phyloP scores from a whole-genome alignment of 2,329 filamentous ascomycete genomes.

The Pseudocercospora crystallina region DNA sequence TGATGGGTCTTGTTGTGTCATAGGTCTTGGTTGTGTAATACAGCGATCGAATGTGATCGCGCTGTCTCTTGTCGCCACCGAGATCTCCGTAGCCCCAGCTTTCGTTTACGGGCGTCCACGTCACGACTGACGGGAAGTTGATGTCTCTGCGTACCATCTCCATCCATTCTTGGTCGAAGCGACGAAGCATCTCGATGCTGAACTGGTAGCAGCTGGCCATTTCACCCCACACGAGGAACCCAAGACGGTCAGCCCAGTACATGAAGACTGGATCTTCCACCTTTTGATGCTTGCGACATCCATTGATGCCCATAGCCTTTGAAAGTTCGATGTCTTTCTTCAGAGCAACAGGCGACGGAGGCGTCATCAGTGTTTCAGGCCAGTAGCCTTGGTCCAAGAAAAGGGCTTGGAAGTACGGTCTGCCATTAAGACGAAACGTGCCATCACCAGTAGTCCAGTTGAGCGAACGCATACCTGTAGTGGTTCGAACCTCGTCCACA shows the following conservation, averaged over 20 bases:
- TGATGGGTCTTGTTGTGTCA: conserved; percentile 64
- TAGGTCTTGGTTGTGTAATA: conserved; percentile 65
- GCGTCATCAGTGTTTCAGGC: conserved; percentile 61
- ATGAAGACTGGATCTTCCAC: conserved; percentile 62
- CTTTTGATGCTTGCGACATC: conserved; percentile 65
- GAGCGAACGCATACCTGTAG: conserved; percentile 61
- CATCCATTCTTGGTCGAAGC: conserved; percentile 65
- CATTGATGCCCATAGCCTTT: conserved; percentile 64
- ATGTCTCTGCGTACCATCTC: conserved; percentile 63
- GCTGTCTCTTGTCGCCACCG: conserved; percentile 56
- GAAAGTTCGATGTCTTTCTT: conserved; percentile 56
- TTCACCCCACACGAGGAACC: conserved; percentile 64
- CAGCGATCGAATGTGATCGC: conserved; percentile 63
- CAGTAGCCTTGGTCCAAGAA: conserved; percentile 65
- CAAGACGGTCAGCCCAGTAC: conserved; percentile 62
- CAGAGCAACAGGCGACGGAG: conserved; percentile 48
- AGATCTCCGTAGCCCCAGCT: conserved; percentile 64
- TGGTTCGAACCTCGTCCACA: conserved; percentile 60
- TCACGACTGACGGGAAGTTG: conserved; percentile 64
- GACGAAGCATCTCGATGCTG: conserved; percentile 56
- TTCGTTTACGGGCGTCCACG: conserved; percentile 67
- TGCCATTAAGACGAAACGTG: conserved; percentile 59
- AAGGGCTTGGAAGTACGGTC: conserved; percentile 61
- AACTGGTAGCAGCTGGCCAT: conserved; percentile 67
- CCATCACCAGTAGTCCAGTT: conserved; percentile 60